phyloP scores from a whole-genome alignment of 2,329 filamentous ascomycete genomes.

The Microdochium paspali region DNA sequence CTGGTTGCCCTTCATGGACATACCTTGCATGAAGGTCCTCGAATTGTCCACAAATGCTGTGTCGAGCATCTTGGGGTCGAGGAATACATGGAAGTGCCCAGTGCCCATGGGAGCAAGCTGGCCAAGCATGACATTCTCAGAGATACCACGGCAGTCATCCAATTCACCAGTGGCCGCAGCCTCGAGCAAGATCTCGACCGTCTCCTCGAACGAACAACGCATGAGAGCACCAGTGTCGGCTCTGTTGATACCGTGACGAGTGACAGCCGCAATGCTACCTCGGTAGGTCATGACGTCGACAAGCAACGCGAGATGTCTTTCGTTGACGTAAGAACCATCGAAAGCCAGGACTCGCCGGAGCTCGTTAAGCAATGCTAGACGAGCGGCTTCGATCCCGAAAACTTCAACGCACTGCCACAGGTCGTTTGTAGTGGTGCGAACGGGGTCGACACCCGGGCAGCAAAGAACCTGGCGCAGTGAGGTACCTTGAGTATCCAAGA shows the following conservation, averaged over 20 bases:
- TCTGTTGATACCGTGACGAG: constrained; percentile 96
- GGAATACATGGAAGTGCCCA: constrained; percentile 85
- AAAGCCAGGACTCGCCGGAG: constrained; percentile 90
- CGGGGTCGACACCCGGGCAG: constrained; percentile 80
- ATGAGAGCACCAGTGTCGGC: constrained; percentile 96
- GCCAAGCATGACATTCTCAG: constrained; percentile 96
- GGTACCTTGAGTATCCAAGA: constrained; percentile 89
- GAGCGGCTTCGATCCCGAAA: constrained; percentile 92
- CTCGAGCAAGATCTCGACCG: constrained; percentile 94
- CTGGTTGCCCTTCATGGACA: constrained; percentile 65
- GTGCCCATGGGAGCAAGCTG: constrained; percentile 97
- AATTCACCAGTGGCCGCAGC: constrained; percentile 91
- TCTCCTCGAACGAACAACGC: constrained; percentile 99
- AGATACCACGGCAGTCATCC: constrained; percentile 95
- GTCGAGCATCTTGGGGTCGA: constrained; percentile 92
- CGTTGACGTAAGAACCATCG: constrained; percentile 98
- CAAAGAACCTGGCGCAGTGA: constrained; percentile 75
- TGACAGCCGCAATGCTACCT: constrained; percentile 90
- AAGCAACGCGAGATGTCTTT: constrained; percentile 89
- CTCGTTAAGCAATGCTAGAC: constrained; percentile 78
- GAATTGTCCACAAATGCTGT: constrained; percentile 91
- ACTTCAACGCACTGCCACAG: constrained; percentile 91
- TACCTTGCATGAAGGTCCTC: constrained; percentile 70
- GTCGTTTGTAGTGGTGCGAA: constrained; percentile 86
- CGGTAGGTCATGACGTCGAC: constrained; percentile 98